Conservation (phyloP, 495 filamentous ascomycete species). For the Tuber brumale region DNA sequence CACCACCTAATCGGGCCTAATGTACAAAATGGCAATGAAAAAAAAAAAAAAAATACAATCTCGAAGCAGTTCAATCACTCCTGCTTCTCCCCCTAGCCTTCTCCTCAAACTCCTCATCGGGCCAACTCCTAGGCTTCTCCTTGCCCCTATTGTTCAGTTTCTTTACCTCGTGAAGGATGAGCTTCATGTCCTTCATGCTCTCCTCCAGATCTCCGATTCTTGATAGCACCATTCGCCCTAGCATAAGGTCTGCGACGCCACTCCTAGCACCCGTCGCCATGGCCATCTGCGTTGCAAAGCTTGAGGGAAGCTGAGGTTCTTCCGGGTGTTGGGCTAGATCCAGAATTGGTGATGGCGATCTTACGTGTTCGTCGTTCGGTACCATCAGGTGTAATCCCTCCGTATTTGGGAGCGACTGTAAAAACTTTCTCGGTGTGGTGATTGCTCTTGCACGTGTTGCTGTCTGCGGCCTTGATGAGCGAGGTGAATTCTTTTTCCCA, state of each 20-base stretch:
- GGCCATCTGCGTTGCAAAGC: conserved; percentile 72
- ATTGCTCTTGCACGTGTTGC: conserved; percentile 49
- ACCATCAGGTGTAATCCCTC: conserved; percentile 43
- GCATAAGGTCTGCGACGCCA: conserved; percentile 58
- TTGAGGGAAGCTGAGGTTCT: conserved; percentile 61
- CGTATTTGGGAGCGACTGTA: conserved; percentile 54
- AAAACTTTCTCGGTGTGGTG: conserved; percentile 49
- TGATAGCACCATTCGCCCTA: conserved; percentile 78
- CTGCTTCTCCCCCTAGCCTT: too few relatives aligned
- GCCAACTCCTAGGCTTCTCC: conserved; percentile 13
- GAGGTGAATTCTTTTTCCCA: conserved; percentile 45
- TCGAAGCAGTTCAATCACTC: too few relatives aligned
- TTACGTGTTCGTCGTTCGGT: conserved; percentile 41
- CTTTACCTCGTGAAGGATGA: conserved; percentile 77
- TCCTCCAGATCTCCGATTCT: conserved; percentile 88
- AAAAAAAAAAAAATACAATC: too few relatives aligned
- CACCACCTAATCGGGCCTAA: too few relatives aligned
- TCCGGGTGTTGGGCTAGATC: conserved; percentile 15
- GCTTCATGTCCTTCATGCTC: conserved; percentile 57
- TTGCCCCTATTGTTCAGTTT: conserved; percentile 47
- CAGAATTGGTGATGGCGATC: conserved; percentile 17
- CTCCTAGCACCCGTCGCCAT: conserved; percentile 54
- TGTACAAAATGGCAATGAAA: too few relatives aligned
- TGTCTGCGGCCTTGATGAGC: conserved; percentile 43
- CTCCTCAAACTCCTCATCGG: neutral